Evolutionary conservation across 2,329 filamentous ascomycete species (phyloP).

Genomic region (Acrocalymma vagum): DNA sequence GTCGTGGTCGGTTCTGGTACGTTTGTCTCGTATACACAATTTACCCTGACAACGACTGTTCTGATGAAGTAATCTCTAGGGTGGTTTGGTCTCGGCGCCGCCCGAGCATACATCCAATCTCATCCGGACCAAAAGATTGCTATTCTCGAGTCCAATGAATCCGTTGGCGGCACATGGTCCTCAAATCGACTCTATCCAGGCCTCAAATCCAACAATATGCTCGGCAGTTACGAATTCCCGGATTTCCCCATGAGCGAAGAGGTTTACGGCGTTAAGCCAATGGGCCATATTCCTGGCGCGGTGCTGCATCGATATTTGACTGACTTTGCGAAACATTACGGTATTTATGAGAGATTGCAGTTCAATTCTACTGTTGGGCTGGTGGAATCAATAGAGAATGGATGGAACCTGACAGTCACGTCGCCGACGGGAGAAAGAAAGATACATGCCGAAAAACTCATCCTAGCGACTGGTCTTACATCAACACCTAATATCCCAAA

Average conservation of each 20-base stretch:
- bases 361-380: conserved; percentile 60
- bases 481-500: conserved; percentile 64
- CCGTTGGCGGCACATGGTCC: conserved; percentile 51
- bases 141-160: conserved; percentile 49
- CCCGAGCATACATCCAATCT: conserved; percentile 56
- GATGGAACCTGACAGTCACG: conserved; percentile 22
- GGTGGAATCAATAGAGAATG: conserved; percentile 48
- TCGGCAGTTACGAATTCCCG: conserved; percentile 46
- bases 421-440: background rate
- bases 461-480: conserved; percentile 69
- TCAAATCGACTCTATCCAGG: conserved; percentile 48
- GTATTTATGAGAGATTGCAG: conserved; percentile 56
- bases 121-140: conserved; percentile 47
- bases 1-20: conserved; percentile 22
- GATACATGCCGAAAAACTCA: conserved; percentile 55
- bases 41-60: background rate
- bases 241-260: conserved; percentile 34
- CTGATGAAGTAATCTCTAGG: conserved; percentile 5
- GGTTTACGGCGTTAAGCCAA: conserved; percentile 47
- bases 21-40: background rate
- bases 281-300: conserved; percentile 66
- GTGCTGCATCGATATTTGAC: conserved; percentile 65
- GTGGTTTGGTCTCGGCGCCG: conserved; percentile 40
- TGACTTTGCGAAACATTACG: conserved; percentile 51
- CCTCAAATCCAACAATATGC: conserved; percentile 51